These are phyloP conservation scores for Quaeritorhiza haematococci DNA, from an alignment of 371 early-diverging fungal species.

Conservation along the genomic window DNA sequence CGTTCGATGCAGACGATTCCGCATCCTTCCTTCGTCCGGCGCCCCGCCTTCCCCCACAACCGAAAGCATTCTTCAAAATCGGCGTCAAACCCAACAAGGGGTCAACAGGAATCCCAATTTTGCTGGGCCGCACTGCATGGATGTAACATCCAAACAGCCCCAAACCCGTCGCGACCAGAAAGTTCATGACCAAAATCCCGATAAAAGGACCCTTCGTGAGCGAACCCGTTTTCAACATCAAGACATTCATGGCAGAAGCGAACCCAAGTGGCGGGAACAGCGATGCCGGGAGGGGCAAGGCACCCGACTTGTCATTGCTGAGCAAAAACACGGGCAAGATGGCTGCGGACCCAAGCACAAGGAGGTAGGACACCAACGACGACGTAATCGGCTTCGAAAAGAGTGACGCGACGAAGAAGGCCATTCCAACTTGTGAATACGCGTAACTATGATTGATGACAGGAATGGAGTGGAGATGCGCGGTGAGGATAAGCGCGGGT, in stretches of 20 bases:
- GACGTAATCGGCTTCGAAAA: conserved; percentile 12
- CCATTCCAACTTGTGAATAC: conserved; percentile 21
- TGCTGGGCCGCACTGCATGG: conserved; percentile 20
- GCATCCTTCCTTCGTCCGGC: too few species aligned
- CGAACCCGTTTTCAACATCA: neutral
- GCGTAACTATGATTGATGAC: too few species aligned
- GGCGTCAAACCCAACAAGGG: conserved; percentile 24
- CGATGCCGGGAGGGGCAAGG: neutral
- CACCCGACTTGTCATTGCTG: conserved; percentile 10
- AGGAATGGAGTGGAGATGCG: too few species aligned
- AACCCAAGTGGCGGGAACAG: conserved; percentile 16
- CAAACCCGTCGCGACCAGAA: neutral
- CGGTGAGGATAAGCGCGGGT: too few species aligned
- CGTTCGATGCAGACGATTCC: too few species aligned
- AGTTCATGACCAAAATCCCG: conserved; percentile 3
- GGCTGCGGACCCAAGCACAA: conserved; percentile 13
- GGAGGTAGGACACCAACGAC: conserved; percentile 13
- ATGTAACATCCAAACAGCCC: conserved; percentile 20
- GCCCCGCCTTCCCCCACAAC: too few species aligned
- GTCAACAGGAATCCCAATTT: conserved; percentile 18
- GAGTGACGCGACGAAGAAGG: conserved; percentile 10
- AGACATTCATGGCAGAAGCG: conserved; percentile 4
- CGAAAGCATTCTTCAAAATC: too few species aligned
- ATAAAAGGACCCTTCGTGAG: neutral
- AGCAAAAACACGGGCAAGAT: conserved; percentile 13